Evolutionary conservation across 1,139 yeast genomes (phyloP), one percentile per base, ranked within the genome.

Genomic region (Kodamaea derodonti): DNA sequence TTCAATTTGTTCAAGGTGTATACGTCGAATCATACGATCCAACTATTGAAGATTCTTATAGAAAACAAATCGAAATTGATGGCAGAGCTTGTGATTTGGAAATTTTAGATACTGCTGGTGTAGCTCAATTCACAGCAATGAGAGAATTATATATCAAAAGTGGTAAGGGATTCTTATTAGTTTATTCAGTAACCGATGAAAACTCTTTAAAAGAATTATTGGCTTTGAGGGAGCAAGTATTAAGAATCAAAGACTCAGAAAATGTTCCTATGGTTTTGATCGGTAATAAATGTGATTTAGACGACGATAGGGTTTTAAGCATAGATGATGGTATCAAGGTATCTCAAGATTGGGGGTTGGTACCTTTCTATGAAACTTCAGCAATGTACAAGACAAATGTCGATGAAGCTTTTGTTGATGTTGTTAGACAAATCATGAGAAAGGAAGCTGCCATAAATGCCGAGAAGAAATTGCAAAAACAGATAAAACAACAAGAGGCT

Each of bases 321-420:
- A 79, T 80, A 35, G 88, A 80, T 43, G 95, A 87, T 49, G 96
- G 95, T 31, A 80, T 84, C 39, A 75, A 74, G 41, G 81, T 88
- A 16, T 90, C 95, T 32, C 82, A 83, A 47, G 76, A 76, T 35
- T 85, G 96, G 88, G 94, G 94, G 10, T 74, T 81, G 52, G 92
- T 84, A 6, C 90, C 96, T 14, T 92, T 90, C 57, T 86, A 86
- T 59, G 97, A 92, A 64, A 86, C 97, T 4, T 83, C 95, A 45
- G 97, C 98, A 27, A 84, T 88, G 74, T 78, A 84, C 48, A 84
- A 86, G 56, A 80, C 88, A 38, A 90, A 92, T 54, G 95, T 90
- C 31, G 95, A 84, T 50, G 92, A 84, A 49, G 95, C 95, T 2
- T 92, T 92, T 54, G 70, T 85, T 44, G 94, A 85, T 48, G 82